These are phyloP conservation scores for Pythium guiyangense DNA, from an alignment of 352 stramenopile species.

Conservation along the genomic window DNA sequence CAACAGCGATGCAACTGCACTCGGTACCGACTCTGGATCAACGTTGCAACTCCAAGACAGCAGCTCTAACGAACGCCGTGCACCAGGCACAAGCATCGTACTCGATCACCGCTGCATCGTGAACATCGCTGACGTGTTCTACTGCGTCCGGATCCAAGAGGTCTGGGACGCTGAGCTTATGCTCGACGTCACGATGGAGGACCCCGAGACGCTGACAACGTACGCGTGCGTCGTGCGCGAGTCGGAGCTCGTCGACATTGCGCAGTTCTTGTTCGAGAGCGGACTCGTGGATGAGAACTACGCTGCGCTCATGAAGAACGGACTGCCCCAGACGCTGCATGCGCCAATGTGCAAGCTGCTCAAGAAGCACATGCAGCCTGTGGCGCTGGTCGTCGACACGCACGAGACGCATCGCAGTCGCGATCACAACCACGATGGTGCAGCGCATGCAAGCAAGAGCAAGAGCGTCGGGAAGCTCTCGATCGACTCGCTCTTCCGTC, in stretches of 20 bases:
- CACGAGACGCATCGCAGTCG: not conserved
- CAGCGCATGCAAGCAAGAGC: not conserved
- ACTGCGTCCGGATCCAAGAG: slow-evolving; percentile 29
- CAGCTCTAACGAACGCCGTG: too few relatives aligned
- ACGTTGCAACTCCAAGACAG: too few relatives aligned
- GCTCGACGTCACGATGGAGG: slow-evolving; percentile 48
- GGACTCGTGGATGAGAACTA: slow-evolving; percentile 14
- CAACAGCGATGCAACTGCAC: too few relatives aligned
- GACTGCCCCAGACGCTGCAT: slow-evolving; percentile 20
- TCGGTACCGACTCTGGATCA: too few relatives aligned
- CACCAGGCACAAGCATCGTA: too few relatives aligned
- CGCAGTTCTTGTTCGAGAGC: slow-evolving; percentile 19
- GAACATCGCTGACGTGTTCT: not conserved
- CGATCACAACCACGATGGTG: too few relatives aligned
- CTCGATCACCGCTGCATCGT: not conserved
- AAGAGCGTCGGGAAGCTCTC: not conserved
- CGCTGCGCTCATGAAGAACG: slow-evolving; percentile 33
- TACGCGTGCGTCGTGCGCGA: slow-evolving; percentile 30
- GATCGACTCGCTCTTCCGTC: not conserved
- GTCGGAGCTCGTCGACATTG: slow-evolving; percentile 27
- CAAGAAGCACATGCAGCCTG: slow-evolving; percentile 20
- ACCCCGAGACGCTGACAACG: slow-evolving; percentile 34
- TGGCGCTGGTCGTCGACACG: not conserved
- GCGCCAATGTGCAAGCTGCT: slow-evolving; percentile 21
- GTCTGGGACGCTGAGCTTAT: slow-evolving; percentile 56